Evolutionary conservation across 2,329 filamentous ascomycete genomes (phyloP), one percentile per base, ranked within the genome.

Genomic region (Colletotrichum gloeosporioides): DNA sequence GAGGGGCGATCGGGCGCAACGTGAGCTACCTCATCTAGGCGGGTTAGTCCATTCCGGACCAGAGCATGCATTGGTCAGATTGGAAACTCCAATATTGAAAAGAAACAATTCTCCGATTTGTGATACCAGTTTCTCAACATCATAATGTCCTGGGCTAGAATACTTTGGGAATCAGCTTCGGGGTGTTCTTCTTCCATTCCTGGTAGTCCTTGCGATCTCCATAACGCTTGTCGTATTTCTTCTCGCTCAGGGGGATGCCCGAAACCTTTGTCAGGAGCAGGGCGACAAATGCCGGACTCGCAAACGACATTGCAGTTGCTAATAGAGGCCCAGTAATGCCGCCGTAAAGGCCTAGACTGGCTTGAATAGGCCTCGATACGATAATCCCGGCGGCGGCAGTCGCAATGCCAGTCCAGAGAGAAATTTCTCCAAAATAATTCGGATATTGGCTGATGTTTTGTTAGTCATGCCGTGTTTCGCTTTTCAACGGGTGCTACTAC

Each of bases 341-440:
- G 7, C 88, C 87, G 10, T 87, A 85, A 49, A 93, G 80, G 0
- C 92, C 92, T 80, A 94, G 88, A 0, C 89, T 91, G 3, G 86
- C 80, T 81, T 92, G 90, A 3, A 90, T 90, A 0, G 90, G 88
- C n/a, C 83, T 84, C 16, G 86, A 86, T 2, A 89, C 83, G 65
- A 95, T 84, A 2, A 91, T 85, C 1, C 92, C 92, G 0, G 89
- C 91, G 0, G 91, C 88, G 1, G 87, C 84, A 7, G 91, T 89
- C 1, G 93, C 92, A 74, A 95, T 90, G 2, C 93, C 93, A 0
- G 90, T 92, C 93, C 93, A 95, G 36, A 95, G 85, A 13, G 91
- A 93, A 32, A 88, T 89, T 82, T 95, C 93, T n/a, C 93, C 93
- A 81, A 95, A 93, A 85, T 95, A 95, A 80, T 95, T 93, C 1